Conservation (phyloP, 495 filamentous ascomycete genomes). For the Clavariopsis aquatica region DNA sequence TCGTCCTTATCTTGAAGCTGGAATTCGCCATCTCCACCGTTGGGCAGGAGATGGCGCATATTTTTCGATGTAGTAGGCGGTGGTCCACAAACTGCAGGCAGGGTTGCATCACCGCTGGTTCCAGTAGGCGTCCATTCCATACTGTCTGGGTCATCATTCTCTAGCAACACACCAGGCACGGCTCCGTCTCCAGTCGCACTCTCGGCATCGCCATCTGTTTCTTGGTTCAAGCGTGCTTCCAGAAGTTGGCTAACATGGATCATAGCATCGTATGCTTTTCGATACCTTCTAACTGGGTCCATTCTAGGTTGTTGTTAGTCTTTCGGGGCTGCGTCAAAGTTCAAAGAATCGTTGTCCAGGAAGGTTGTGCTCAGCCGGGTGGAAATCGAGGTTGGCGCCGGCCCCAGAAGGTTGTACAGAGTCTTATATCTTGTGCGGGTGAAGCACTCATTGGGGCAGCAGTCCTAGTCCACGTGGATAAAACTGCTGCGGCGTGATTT, state of each 20-base stretch:
- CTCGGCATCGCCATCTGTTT: conserved; percentile 1
- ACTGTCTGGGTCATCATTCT: conserved; percentile 33
- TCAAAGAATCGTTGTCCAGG: neutral
- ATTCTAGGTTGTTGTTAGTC: conserved; percentile 24
- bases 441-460: neutral
- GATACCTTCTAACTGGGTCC: conserved; percentile 35
- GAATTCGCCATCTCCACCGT: conserved; percentile 14
- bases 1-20: conserved; percentile 6
- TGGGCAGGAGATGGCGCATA: conserved; percentile 16
- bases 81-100: conserved; percentile 23
- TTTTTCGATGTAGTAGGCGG: conserved; percentile 16
- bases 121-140: conserved; percentile 34
- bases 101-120: conserved; percentile 22
- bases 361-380: conserved; percentile 9
- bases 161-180: neutral
- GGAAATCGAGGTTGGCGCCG: neutral
- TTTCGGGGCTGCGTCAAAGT: neutral
- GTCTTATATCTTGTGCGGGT: neutral
- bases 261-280: conserved; percentile 37
- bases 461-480: neutral
- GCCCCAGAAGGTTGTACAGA: conserved; percentile 1
- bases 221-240: conserved; percentile 25
- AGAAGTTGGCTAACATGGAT: conserved; percentile 30
- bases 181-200: neutral
- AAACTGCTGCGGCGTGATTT: neutral